Evolutionary conservation across 2,329 filamentous ascomycete genomes (phyloP).

Genomic region (Penicillium sumatraense): DNA sequence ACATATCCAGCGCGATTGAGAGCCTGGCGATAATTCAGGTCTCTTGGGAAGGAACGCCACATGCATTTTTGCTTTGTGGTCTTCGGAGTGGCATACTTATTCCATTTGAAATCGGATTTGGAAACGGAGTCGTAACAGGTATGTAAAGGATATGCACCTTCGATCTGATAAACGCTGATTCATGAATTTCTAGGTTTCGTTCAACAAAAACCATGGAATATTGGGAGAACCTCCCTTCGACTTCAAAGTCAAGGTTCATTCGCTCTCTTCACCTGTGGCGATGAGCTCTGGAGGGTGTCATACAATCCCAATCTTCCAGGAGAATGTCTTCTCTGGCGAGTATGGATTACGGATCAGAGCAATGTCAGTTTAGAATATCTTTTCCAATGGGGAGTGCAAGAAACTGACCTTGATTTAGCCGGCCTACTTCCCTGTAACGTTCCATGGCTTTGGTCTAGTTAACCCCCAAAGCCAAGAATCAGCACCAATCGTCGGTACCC

Average conservation of each 20-base stretch:
- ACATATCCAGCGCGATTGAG: constrained; percentile 42
- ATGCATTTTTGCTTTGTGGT: constrained; percentile 47
- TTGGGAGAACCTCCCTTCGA: constrained; percentile 44
- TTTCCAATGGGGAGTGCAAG: background rate
- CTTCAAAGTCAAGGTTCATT: constrained; percentile 36
- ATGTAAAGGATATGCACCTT: constrained; percentile 5
- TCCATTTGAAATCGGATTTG: constrained; percentile 37
- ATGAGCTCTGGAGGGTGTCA: constrained; percentile 44
- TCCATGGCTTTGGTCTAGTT: constrained; percentile 43
- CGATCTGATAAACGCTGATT: background rate
- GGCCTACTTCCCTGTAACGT: constrained; percentile 40
- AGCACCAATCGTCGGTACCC: constrained; percentile 43
- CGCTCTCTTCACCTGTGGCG: constrained; percentile 42
- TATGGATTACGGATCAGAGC: constrained; percentile 50
- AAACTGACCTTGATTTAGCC: constrained; percentile 30
- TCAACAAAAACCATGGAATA: constrained; percentile 33
- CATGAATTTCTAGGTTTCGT: constrained; percentile 32
- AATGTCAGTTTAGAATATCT: constrained; percentile 36
- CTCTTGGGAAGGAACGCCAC: constrained; percentile 10
- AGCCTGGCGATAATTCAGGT: constrained; percentile 37
- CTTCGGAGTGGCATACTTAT: constrained; percentile 51
- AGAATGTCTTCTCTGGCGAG: constrained; percentile 37
- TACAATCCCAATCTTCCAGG: constrained; percentile 27
- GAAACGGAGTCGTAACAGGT: constrained; percentile 32
- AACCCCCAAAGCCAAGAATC: constrained; percentile 27